These are phyloP conservation scores for Paramecium pentaurelia DNA, from an alignment of 73 alveolate genomes.

Conservation along the genomic window DNA sequence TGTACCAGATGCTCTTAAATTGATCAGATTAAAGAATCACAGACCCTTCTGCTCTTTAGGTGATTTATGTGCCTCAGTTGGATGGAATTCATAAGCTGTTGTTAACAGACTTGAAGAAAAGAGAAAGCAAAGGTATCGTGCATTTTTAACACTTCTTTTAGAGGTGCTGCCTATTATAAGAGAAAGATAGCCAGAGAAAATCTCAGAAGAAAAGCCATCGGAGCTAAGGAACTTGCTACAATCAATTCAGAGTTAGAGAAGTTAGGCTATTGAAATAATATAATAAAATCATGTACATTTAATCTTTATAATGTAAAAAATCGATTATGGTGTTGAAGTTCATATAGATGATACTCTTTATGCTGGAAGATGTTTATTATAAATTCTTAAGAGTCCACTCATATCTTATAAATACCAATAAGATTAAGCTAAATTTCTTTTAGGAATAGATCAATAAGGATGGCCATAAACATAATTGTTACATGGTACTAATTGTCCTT, in stretches of 20 bases:
- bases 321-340: neutral
- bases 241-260: slow-evolving; percentile 24
- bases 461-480: neutral
- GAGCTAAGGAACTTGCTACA: slow-evolving; percentile 31
- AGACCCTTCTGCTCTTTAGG: slow-evolving; percentile 86
- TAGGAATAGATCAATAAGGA: neutral
- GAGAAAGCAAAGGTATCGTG: slow-evolving; percentile 76
- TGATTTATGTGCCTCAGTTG: slow-evolving; percentile 86
- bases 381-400: neutral
- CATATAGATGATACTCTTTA: neutral
- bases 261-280: slow-evolving; percentile 34
- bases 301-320: neutral
- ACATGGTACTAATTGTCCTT: neutral
- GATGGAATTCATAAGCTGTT: slow-evolving; percentile 90
- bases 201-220: slow-evolving; percentile 46
- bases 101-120: slow-evolving; percentile 86
- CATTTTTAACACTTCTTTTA: neutral
- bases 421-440: neutral
- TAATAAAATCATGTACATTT: slow-evolving; percentile 23
- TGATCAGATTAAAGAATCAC: slow-evolving; percentile 79
- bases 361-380: neutral
- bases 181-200: slow-evolving; percentile 37
- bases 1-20: slow-evolving; percentile 94
- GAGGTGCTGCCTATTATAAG: slow-evolving; percentile 46
- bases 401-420: neutral